These are phyloP conservation scores for Lasiodiplodia theobromae DNA, from an alignment of 2,329 filamentous ascomycete genomes.

Conservation along the genomic window DNA sequence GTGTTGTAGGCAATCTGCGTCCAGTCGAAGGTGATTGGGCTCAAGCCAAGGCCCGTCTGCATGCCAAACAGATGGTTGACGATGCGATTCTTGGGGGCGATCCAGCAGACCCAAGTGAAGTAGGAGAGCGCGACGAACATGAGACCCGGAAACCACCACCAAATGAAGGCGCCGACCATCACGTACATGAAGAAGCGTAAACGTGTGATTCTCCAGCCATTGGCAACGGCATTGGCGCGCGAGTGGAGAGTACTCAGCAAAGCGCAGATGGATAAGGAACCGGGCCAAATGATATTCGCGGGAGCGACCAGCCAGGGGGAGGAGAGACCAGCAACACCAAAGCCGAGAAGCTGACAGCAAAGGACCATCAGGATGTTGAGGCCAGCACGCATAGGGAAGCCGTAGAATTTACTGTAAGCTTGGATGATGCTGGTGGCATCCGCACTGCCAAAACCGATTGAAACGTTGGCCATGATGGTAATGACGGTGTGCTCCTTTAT, in stretches of 20 bases:
- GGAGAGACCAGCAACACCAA: slow-evolving; percentile 38
- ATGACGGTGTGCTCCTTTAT: slow-evolving; percentile 69
- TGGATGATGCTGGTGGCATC: slow-evolving; percentile 79
- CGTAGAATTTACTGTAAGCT: slow-evolving; percentile 74
- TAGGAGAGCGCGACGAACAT: slow-evolving; percentile 34
- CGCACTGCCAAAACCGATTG: slow-evolving; percentile 54
- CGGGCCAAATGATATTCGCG: slow-evolving; percentile 39
- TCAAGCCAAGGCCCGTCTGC: slow-evolving; percentile 36
- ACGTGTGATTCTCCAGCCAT: slow-evolving; percentile 38
- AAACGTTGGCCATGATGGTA: slow-evolving; percentile 69
- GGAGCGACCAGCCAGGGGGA: slow-evolving; percentile 37
- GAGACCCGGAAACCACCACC: slow-evolving; percentile 41
- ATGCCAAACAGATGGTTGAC: slow-evolving; percentile 41
- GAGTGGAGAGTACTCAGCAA: slow-evolving; percentile 40
- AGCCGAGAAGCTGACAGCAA: slow-evolving; percentile 33
- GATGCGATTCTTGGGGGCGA: slow-evolving; percentile 37
- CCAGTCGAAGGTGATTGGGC: slow-evolving; percentile 41
- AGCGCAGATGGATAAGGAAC: slow-evolving; percentile 35
- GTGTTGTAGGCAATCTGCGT: slow-evolving; percentile 33
- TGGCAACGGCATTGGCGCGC: slow-evolving; percentile 34
- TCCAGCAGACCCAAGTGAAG: slow-evolving; percentile 40
- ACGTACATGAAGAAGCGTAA: slow-evolving; percentile 38
- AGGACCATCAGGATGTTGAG: slow-evolving; percentile 36
- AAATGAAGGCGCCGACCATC: slow-evolving; percentile 36
- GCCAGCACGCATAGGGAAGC: slow-evolving; percentile 41